Evolutionary conservation across 2,329 filamentous ascomycete genomes (phyloP).

Genomic region (Onygenales sp.): DNA sequence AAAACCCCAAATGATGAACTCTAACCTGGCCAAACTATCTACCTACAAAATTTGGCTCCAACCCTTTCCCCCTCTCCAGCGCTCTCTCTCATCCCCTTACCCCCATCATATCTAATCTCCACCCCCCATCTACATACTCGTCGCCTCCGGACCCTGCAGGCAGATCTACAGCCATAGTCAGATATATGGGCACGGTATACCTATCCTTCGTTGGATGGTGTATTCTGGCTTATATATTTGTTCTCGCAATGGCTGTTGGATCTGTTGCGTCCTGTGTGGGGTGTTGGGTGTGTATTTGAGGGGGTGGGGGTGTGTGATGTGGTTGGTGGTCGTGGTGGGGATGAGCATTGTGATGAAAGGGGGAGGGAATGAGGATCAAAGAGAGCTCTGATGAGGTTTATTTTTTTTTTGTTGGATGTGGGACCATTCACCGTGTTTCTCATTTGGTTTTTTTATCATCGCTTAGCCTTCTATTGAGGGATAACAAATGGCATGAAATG

Average conservation of each 20-base stretch:
- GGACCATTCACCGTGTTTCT: no score
- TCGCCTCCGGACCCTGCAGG: no score
- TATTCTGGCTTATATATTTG: background rate
- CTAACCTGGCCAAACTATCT: background rate
- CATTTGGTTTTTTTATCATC: no score
- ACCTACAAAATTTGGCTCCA: background rate
- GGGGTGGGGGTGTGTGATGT: background rate
- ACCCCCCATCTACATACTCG: no score
- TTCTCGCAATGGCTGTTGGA: background rate
- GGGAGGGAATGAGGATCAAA: conserved; percentile 1
- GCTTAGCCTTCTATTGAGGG: no score
- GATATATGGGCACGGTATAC: background rate
- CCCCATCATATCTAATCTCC: no score
- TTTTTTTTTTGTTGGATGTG: background rate
- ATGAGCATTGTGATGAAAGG: background rate
- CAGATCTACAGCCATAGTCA: no score
- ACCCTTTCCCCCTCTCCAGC: background rate
- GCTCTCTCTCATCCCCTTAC: background rate
- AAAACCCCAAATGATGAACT: conserved; percentile 1
- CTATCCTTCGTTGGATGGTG: background rate
- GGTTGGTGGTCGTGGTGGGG: no score
- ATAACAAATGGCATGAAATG: no score
- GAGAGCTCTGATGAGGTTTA: conserved; percentile 3
- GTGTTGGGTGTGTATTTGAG: no score
- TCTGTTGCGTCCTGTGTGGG: background rate